These are phyloP conservation scores for Yamadazyma atmosphaerica DNA, from an alignment of 1,139 yeast species.

Conservation along the genomic window DNA sequence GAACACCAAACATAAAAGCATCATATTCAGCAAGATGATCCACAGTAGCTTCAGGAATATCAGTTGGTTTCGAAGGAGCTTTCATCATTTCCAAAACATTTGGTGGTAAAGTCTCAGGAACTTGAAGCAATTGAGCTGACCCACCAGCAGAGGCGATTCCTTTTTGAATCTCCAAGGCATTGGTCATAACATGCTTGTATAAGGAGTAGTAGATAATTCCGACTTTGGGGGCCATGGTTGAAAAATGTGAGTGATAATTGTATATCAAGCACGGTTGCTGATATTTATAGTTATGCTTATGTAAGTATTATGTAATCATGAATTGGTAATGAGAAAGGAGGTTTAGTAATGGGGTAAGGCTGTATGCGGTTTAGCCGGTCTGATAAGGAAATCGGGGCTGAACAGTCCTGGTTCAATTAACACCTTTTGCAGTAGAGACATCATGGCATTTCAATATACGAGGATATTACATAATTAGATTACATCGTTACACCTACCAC, in stretches of 20 bases:
- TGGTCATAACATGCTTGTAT: slow-evolving; percentile 36
- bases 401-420: too few relatives aligned
- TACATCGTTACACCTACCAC: too few relatives aligned
- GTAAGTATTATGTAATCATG: too few relatives aligned
- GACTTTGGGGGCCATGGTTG: slow-evolving; percentile 25
- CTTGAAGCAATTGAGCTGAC: slow-evolving; percentile 68
- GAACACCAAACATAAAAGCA: slow-evolving; percentile 77
- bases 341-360: too few relatives aligned
- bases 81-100: slow-evolving; percentile 62
- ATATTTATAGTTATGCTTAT: too few relatives aligned
- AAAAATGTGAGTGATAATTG: not conserved
- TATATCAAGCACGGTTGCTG: too few relatives aligned
- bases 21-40: slow-evolving; percentile 66
- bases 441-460: too few relatives aligned
- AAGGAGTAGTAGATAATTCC: slow-evolving; percentile 41
- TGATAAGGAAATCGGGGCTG: too few relatives aligned
- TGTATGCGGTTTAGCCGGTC: too few relatives aligned
- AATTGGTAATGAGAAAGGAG: too few relatives aligned
- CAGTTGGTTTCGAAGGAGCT: slow-evolving; percentile 60
- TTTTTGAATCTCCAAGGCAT: slow-evolving; percentile 52
- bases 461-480: too few relatives aligned
- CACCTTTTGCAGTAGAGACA: too few relatives aligned
- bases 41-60: slow-evolving; percentile 66
- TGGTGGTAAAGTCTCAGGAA: slow-evolving; percentile 72
- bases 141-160: slow-evolving; percentile 81